Base-by-base conservation (phyloP, 352 stramenopile species). In the Globisporangium uncinulatum region DNA sequence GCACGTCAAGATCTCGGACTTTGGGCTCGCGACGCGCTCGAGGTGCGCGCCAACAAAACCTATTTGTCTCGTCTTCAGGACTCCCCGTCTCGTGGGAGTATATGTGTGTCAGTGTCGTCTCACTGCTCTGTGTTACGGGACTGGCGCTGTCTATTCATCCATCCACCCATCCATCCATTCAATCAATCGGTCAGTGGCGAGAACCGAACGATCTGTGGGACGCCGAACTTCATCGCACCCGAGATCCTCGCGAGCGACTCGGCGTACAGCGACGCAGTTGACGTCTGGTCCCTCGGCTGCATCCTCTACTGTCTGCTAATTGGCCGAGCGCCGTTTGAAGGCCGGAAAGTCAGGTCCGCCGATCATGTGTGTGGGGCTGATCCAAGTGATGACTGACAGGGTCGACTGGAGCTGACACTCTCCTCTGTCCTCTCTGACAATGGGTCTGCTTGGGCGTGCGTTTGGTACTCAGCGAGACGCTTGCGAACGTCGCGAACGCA, bases 251-350 rank as follows among this genome's bases (percentile, higher is more conserved):
- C 55, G n/a, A 66, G 63, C 8, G 50, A 54, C 4, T 41, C 63
- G 10, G 57, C 75, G 10, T 91, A 92, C 64, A 70, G 74, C 51
- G 61, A 84, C 34, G 71, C 76, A 4, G 84, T 84, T 13, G 84
- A 92, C 67, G 69, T 94, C 19, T 94, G 83, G 81, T 94, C 83
- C 1, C 59, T 94, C 21, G 83, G 83, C 5, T 94, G 83, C 63
- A 88, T 94, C 62, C 62, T 91, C 13, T 81, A 86, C 67, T 83
- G 75, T 47, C 67, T 94, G 15, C 36, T 92, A 36, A 51, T 89
- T 6, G 76, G 82, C 7, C 75, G 70, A 32, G 67, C 84, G 13
- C 84, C 83, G 3, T 94, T 90, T 57, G 76, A 94, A 76, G 81
- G 81, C 29, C 65, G 66, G 17, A 77, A 78, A 75, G 79, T 91